phyloP scores from a whole-genome alignment of 345 rosid species.

The Leavenworthia alabamica region DNA sequence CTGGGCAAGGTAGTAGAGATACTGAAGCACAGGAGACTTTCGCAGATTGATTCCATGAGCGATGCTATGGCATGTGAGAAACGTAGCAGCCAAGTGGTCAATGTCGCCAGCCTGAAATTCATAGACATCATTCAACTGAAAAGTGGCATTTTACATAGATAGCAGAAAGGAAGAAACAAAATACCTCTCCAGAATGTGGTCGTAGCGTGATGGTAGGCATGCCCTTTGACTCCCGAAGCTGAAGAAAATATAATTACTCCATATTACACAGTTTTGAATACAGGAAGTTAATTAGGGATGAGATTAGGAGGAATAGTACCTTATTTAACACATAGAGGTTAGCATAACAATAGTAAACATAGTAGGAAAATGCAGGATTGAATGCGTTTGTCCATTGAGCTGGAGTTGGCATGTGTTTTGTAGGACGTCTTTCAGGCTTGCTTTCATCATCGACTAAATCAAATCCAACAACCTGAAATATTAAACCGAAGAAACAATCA shows the following conservation, averaged over 20 bases:
- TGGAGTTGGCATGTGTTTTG: slow-evolving; percentile 99
- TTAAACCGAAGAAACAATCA: background rate
- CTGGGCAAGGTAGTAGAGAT: slow-evolving; percentile 94
- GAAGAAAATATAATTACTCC: slow-evolving; percentile 11
- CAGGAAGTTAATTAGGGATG: background rate
- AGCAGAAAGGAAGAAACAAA: background rate
- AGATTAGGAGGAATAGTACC: slow-evolving; percentile 36
- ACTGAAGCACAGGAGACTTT: slow-evolving; percentile 99
- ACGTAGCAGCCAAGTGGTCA: slow-evolving; percentile 98
- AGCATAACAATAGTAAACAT: slow-evolving; percentile 90
- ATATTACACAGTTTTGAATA: slow-evolving; percentile 10
- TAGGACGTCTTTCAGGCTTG: slow-evolving; percentile 99
- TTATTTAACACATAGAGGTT: slow-evolving; percentile 89
- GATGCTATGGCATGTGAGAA: slow-evolving; percentile 85
- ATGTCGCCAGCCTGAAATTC: slow-evolving; percentile 89
- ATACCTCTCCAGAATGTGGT: slow-evolving; percentile 97
- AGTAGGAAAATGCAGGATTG: slow-evolving; percentile 96
- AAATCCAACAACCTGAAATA: slow-evolving; percentile 83
- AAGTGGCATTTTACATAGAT: background rate
- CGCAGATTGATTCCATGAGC: slow-evolving; percentile 97
- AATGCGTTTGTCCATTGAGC: slow-evolving; percentile 92
- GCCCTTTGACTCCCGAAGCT: slow-evolving; percentile 99
- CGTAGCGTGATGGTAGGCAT: slow-evolving; percentile 94
- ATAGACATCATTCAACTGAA: background rate
- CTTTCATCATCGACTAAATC: slow-evolving; percentile 99